Evolutionary conservation across 345 rosid genomes (phyloP), one percentile per base, ranked within the genome.

Genomic region (Linum lewisii): DNA sequence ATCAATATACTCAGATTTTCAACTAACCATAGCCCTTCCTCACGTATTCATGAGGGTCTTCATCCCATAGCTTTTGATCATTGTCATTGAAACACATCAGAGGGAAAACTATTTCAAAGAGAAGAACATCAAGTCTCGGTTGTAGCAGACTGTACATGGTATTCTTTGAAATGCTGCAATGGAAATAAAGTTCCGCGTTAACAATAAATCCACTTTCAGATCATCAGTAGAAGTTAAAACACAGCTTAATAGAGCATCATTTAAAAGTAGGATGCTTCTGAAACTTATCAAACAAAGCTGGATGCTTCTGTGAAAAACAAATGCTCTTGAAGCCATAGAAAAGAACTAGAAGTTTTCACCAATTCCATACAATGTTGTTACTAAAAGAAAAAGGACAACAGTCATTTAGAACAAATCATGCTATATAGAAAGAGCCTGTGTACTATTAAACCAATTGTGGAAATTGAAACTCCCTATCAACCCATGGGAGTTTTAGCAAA

Each of bases 21-120:
- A 66, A 77, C 97, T 81, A 77, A 94, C 99, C 95, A 78, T 94
- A 94, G 36, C 99, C 99, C 77, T 94, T 94, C 80, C 99, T 86
- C 69, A 94, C 99, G 74, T 94, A 94, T 76, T 94, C 99, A 67
- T 94, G 97, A 11, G 99, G 95, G 64, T 94, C 99, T 79, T 94
- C 99, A 59, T 87, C 99, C 99, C 99, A 94, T 66, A 94, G 99
- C 74, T 84, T 81, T 78, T 94, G 97, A 80, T 94, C 99, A 77
- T 75, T 66, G 74, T 94, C 99, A 79, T 75, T 88, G 75, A 94
- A 94, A 81, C 99, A 94, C 96, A 90, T 83, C 44, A 94, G 92
- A 52, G 99, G 99, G 62, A 90, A 94, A 70, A 94, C 85, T 63
- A 94, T 84, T 83, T 94, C 99, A 80, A 87, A 90, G 50, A 94